Evolutionary conservation across 176 grass and related monocot genomes (phyloP), one percentile per base, ranked within the genome.

Genomic region (Alopecurus myosuroides): DNA sequence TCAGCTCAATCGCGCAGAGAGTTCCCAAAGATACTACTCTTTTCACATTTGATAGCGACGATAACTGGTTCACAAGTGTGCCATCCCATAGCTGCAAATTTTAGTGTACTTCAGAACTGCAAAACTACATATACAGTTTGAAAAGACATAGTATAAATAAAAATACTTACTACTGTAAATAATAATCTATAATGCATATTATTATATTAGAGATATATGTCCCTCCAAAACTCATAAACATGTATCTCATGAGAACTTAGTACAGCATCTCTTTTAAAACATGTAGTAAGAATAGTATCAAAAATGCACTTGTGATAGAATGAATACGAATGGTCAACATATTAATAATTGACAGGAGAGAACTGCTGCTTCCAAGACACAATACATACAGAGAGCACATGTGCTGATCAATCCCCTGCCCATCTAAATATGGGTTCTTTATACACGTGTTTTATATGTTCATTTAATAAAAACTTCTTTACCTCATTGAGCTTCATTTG

Each of bases 21-120:
- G 97, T 98, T 68, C 93, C 97, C 60, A 98, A 46, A 17, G 87
- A 85, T 20, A 98, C 70, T 36, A 95, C 82, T 85, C 97, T 95
- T 83, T 90, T 83, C 66, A 98, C 91, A 81, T 88, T 93, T 28
- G 85, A 81, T 40, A 95, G 78, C 13, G 79, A 85, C 1, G 91
- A 94, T 78, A 95, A 88, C 84, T 85, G 63, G 45, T 77, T 90
- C 69, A 94, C 83, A 95, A 88, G 87, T 81, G 86, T 71, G 70
- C 49, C 8, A 63, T 95, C 91, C 96, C 96, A 98, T 67, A 98
- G 44, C 91, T 98, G 90, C 79, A 95, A 85, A 71, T 80, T 37
- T 72, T 51, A 81, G 57, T 58, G 77, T 64, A 83, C 17, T 64
- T 81, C 72, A 58, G 64, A 70, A 77, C 50, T 42, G 62, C 12